Conservation (phyloP, 441 rosid species). For the Erodium moschatum region DNA sequence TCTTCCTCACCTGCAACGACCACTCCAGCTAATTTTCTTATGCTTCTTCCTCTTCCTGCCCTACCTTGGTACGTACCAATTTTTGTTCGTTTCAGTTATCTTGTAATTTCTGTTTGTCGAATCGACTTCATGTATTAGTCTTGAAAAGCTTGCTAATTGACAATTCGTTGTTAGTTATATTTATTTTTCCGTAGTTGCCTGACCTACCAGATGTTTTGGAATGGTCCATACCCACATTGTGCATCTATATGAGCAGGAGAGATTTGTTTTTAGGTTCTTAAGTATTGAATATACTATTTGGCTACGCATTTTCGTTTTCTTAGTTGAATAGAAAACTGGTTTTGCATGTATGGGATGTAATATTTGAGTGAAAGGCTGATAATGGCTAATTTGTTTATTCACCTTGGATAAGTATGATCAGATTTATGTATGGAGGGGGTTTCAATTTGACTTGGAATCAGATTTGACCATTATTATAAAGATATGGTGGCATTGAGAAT, state of each 20-base stretch:
- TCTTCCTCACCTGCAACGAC: background rate
- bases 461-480: background rate
- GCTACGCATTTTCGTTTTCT: background rate
- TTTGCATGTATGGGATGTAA: background rate
- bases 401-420: background rate
- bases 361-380: background rate
- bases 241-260: background rate
- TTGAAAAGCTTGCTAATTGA: background rate
- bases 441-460: background rate
- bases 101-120: background rate
- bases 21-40: background rate
- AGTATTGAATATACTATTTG: background rate
- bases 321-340: background rate
- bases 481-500: slow-evolving; percentile 4
- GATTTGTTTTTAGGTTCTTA: background rate
- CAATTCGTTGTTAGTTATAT: background rate
- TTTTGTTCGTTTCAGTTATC: background rate
- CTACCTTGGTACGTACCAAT: slow-evolving; percentile 19
- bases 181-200: background rate
- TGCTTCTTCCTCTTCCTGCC: slow-evolving; percentile 7
- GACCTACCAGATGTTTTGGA: background rate
- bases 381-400: background rate
- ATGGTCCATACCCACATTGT: background rate
- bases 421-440: background rate
- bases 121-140: background rate